Conservation (phyloP, 768 basidiomycete genomes). For the Harrya chromipes region DNA sequence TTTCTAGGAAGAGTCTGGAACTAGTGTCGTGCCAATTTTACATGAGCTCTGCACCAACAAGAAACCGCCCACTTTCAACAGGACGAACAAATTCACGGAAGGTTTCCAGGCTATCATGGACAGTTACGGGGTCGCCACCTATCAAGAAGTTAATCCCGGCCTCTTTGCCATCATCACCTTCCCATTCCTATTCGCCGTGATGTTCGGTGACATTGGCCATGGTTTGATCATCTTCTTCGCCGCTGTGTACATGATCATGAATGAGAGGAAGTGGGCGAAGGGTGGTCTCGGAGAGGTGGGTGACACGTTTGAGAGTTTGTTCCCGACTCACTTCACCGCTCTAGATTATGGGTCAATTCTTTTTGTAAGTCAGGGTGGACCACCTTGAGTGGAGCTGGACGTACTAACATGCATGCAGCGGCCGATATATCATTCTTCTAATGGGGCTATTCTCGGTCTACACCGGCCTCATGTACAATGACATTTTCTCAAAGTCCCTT, state of each 20-base stretch:
- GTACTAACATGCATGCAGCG: slow-evolving; percentile 47
- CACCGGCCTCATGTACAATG: slow-evolving; percentile 98
- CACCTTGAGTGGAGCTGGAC: slow-evolving; percentile 2
- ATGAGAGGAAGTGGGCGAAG: slow-evolving; percentile 79
- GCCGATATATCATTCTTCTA: slow-evolving; percentile 96
- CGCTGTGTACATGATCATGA: slow-evolving; percentile 80
- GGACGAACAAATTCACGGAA: slow-evolving; percentile 94
- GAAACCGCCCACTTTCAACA: slow-evolving; percentile 92
- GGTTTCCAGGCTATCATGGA: slow-evolving; percentile 99
- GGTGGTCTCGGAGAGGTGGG: slow-evolving; percentile 70
- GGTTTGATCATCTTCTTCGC: slow-evolving; percentile 77
- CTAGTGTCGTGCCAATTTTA: slow-evolving; percentile 86
- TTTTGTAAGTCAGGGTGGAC: slow-evolving; percentile 63
- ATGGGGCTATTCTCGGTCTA: slow-evolving; percentile 98
- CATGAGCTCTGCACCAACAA: slow-evolving; percentile 87
- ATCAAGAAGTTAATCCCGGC: slow-evolving; percentile 97
- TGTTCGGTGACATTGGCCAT: slow-evolving; percentile 99
- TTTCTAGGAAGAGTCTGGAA: slow-evolving; percentile 82
- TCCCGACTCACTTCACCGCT: slow-evolving; percentile 10
- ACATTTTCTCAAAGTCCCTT: slow-evolving; percentile 93
- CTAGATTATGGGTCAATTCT: slow-evolving; percentile 85
- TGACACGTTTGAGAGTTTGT: slow-evolving; percentile 6
- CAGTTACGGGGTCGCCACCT: slow-evolving; percentile 89
- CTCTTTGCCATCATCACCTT: slow-evolving; percentile 89
- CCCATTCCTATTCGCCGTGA: slow-evolving; percentile 98